Base-by-base conservation (phyloP, 148 eudicot species). In the Amaranthus hypochondriacus region DNA sequence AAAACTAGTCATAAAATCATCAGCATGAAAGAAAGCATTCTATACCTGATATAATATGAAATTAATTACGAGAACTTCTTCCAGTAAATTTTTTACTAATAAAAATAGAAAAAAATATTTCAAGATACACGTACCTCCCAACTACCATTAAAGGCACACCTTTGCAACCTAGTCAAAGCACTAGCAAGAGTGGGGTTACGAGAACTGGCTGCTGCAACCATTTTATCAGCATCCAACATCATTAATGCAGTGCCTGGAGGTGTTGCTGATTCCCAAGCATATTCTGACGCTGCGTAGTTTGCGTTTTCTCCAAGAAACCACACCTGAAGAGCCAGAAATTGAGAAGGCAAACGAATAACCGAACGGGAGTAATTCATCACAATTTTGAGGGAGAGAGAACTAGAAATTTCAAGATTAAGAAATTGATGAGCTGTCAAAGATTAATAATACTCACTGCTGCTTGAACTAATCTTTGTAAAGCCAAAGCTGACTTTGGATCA, bases 291-390 rank as follows among this genome's bases (percentile, higher is more conserved):
- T 69, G 99, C 96, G 84, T 95, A 95, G 80, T 95, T 95, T 73
- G 97, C 97, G 86, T 95, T 95, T 87, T 95, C 97, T 52, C 97
- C 99, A 80, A 95, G 99, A 83, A 95, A 95, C 99, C 99, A 95
- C 39, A 95, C 99, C 99, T 92, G 78, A 78, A 80, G 14, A 54
- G 62, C 54, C 72, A 68, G 46, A 49, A 77, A 73, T 80, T 66
- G 7, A 71, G 70, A 72, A 74, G 39, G 39, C 39, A 28, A n/a
- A 67, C 18, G 68, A 18, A 76, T 54, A 58, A 66, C 9, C 59
- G 12, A 69, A 64, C 2, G 68, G 48, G 52, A 52, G 55, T 10
- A 68, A 53, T 51, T 10, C 47, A 65, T 8, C 44, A 56, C 9
- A 48, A 57, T 73, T 63, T 28, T 46, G 71, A 53, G 57, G 48